Evolutionary conservation across 768 basidiomycete genomes (phyloP).

Genomic region (Rhizopogon vesiculosus): DNA sequence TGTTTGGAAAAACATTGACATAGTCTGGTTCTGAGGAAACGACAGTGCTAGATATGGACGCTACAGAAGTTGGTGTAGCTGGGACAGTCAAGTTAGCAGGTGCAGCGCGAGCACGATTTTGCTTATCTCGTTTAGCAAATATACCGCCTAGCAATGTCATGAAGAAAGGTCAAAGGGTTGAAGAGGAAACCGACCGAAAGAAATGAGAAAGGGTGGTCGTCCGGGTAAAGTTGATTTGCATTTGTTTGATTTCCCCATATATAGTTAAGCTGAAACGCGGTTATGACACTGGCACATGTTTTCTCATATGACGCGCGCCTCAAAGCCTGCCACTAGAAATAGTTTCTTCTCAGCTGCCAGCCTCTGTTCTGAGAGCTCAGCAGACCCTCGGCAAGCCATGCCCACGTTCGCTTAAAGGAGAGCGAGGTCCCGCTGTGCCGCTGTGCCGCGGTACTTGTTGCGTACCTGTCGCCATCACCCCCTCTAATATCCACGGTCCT

Average conservation of each 20-base stretch:
- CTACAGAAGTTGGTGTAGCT: slow-evolving; percentile 9
- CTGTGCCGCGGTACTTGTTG: background rate
- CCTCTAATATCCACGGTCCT: too few relatives aligned
- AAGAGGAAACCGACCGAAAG: slow-evolving; percentile 1
- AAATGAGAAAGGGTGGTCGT: too few relatives aligned
- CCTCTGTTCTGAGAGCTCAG: too few relatives aligned
- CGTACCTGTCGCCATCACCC: too few relatives aligned
- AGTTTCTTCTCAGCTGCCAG: too few relatives aligned
- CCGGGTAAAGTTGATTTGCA: background rate
- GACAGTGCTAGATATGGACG: slow-evolving; percentile 11
- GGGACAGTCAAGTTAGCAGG: background rate
- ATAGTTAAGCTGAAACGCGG: background rate
- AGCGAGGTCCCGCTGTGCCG: background rate
- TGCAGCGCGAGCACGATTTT: slow-evolving; percentile 2
- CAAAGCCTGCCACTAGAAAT: too few relatives aligned
- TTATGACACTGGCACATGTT: too few relatives aligned
- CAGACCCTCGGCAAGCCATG: background rate
- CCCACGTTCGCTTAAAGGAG: background rate
- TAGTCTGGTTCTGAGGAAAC: slow-evolving; percentile 28
- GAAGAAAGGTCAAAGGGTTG: slow-evolving; percentile 1
- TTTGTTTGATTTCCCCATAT: slow-evolving; percentile 3
- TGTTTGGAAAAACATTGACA: slow-evolving; percentile 26
- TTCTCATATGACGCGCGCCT: too few relatives aligned
- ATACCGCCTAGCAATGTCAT: slow-evolving; percentile 27
- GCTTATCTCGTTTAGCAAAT: slow-evolving; percentile 21